These are phyloP conservation scores for Achaetomiella virescens DNA, from an alignment of 495 filamentous ascomycete species.

Conservation along the genomic window DNA sequence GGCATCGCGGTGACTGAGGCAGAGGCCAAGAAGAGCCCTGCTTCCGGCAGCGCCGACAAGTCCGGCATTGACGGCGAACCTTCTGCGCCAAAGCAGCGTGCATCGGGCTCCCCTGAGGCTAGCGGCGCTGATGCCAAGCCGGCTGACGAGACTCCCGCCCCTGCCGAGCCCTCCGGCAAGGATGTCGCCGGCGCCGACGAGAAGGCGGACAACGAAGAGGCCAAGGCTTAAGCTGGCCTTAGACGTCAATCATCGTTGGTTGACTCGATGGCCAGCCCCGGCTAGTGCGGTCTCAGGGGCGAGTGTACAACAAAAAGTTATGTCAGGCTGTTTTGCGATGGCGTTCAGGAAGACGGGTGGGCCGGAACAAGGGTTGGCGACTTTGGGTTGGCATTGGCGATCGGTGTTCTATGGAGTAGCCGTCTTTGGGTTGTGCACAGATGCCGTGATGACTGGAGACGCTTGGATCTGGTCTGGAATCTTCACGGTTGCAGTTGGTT, in stretches of 20 bases:
- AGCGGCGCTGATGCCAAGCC: conserved; percentile 4
- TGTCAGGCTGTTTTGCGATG: conserved; percentile 3
- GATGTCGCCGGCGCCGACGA: conserved; percentile 6
- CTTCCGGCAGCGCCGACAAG: neutral
- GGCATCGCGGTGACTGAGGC: conserved; percentile 10
- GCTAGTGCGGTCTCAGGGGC: neutral
- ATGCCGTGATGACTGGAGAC: no score
- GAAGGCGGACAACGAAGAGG: conserved; percentile 5
- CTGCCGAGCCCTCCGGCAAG: conserved; percentile 6
- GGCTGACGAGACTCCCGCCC: neutral
- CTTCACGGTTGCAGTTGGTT: no score
- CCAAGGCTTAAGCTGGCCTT: neutral
- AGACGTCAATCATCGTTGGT: neutral
- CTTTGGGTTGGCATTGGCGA: conserved; percentile 2
- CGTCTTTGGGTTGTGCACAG: neutral
- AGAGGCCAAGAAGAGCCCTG: conserved; percentile 7
- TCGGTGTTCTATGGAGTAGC: conserved; percentile 2
- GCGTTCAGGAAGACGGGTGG: conserved; percentile 7
- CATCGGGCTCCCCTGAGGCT: neutral
- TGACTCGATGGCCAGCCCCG: neutral
- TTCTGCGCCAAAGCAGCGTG: neutral
- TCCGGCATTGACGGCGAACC: conserved; percentile 2
- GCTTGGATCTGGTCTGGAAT: no score
- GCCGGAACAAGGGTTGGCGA: conserved; percentile 1
- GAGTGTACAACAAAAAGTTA: neutral